A percentile compares a stretch with the other conserved stretches of the same genome.
Evolutionary conservation across 805 yeast genomes (phyloP).

Genomic region (Debaryomyces tyrocola): DNA sequence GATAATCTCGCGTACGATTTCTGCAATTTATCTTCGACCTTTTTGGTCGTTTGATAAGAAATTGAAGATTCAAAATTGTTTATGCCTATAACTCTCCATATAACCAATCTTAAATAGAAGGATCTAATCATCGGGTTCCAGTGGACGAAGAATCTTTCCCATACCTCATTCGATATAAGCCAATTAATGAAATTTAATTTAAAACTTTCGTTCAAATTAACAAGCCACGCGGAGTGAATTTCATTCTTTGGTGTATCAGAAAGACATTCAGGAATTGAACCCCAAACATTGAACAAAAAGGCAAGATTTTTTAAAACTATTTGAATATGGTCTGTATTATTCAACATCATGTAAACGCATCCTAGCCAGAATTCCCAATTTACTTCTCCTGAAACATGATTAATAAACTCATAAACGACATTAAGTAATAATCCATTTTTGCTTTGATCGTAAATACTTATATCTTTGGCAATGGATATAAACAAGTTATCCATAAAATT

Average conservation of each 20-base stretch:
- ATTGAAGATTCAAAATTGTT: conserved; percentile 38
- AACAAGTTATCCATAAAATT: conserved; percentile 34
- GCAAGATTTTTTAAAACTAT: conserved; percentile 64
- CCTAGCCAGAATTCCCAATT: conserved; percentile 81
- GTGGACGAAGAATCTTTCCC: conserved; percentile 65
- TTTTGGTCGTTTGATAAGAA: conserved; percentile 27
- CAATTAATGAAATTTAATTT: conserved; percentile 53
- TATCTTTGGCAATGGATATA: conserved; percentile 32
- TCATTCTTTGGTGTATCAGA: conserved; percentile 9
- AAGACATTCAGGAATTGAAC: conserved; percentile 50
- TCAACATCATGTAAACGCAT: conserved; percentile 57
- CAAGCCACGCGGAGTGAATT: conserved; percentile 39
- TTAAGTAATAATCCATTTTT: conserved; percentile 41
- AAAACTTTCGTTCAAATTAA: conserved; percentile 36
- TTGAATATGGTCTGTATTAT: conserved; percentile 57
- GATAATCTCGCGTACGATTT: conserved; percentile 23
- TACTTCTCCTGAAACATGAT: conserved; percentile 34
- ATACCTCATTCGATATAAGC: conserved; percentile 50
- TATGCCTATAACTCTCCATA: conserved; percentile 61
- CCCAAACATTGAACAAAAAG: conserved; percentile 74
- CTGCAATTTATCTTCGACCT: conserved; percentile 30
- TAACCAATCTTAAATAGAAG: conserved; percentile 62
- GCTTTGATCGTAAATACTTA: conserved; percentile 37
- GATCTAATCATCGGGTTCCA: conserved; percentile 79
- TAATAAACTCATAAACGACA: conserved; percentile 39